phyloP scores from a whole-genome alignment of 805 yeast genomes.

The Cyberlindnera suaveolens region DNA sequence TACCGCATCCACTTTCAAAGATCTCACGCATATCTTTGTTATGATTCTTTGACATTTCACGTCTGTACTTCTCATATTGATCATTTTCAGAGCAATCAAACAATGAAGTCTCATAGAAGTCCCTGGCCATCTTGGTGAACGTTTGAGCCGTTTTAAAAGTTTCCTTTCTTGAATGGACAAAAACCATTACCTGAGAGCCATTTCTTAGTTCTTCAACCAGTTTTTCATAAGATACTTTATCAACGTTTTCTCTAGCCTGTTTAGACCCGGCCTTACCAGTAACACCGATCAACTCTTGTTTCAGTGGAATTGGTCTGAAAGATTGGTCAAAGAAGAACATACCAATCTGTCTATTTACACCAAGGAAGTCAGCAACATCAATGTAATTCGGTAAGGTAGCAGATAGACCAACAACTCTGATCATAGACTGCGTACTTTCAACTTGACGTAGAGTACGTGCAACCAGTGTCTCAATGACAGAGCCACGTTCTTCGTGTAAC shows the following conservation, averaged over 20 bases:
- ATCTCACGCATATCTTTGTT: constrained; percentile 78
- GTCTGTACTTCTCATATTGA: constrained; percentile 37
- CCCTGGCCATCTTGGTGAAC: constrained; percentile 62
- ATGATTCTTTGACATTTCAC: constrained; percentile 67
- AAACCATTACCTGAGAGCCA: constrained; percentile 92
- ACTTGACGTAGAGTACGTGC: constrained; percentile 94
- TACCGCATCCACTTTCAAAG: constrained; percentile 77
- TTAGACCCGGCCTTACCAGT: constrained; percentile 77
- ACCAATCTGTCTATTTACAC: constrained; percentile 85
- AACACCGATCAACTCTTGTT: constrained; percentile 84
- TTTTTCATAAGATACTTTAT: constrained; percentile 70
- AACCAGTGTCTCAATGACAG: constrained; percentile 91
- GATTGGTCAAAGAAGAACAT: constrained; percentile 92
- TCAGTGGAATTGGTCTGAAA: constrained; percentile 89
- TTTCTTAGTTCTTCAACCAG: constrained; percentile 55
- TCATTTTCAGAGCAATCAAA: constrained; percentile 52
- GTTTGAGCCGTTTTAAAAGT: constrained; percentile 78
- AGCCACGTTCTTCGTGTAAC: constrained; percentile 95
- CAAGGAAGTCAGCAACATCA: constrained; percentile 92
- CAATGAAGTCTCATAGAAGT: constrained; percentile 45
- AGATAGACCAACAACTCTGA: constrained; percentile 87
- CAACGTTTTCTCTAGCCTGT: constrained; percentile 64
- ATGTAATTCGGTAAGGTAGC: constrained; percentile 89
- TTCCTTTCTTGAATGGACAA: constrained; percentile 93
- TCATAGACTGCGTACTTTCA: constrained; percentile 89